Conservation (phyloP, 352 stramenopile genomes). For the Pythium chondricola region DNA sequence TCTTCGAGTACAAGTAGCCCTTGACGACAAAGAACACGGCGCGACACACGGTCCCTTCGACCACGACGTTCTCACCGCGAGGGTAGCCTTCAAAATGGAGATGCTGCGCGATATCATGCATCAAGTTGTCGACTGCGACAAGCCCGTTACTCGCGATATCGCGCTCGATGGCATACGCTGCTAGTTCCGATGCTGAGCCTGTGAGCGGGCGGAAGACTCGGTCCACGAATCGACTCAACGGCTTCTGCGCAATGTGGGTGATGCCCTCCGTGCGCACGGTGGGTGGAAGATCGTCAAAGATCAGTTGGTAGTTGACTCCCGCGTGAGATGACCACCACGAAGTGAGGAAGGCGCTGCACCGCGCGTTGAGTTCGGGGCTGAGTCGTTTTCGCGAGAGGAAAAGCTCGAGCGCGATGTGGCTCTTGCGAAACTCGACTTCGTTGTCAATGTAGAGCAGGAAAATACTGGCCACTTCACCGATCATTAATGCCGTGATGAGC, state of each 20-base stretch:
- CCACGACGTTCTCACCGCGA: slow-evolving; percentile 43
- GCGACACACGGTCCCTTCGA: slow-evolving; percentile 51
- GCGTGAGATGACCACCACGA: slow-evolving; percentile 22
- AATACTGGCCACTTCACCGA: slow-evolving; percentile 60
- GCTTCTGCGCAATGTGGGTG: slow-evolving; percentile 33
- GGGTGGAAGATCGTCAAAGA: slow-evolving; percentile 45
- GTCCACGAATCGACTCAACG: slow-evolving; percentile 33
- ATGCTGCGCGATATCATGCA: slow-evolving; percentile 36
- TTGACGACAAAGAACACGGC: slow-evolving; percentile 69
- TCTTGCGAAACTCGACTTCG: slow-evolving; percentile 55
- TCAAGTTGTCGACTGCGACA: slow-evolving; percentile 18
- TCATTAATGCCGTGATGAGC: slow-evolving; percentile 73
- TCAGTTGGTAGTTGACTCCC: slow-evolving; percentile 23
- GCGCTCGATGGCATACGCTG: slow-evolving; percentile 5
- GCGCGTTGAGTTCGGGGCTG: slow-evolving; percentile 17
- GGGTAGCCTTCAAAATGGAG: slow-evolving; percentile 62
- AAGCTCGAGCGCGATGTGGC: slow-evolving; percentile 48
- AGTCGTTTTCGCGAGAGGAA: slow-evolving; percentile 19
- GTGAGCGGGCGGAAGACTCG: slow-evolving; percentile 33
- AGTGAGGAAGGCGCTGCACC: slow-evolving; percentile 15
- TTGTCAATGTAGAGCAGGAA: slow-evolving; percentile 26
- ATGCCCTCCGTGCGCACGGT: slow-evolving; percentile 49
- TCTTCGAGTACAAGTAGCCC: slow-evolving; percentile 47
- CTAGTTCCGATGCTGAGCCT: not conserved
- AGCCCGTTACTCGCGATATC: slow-evolving; percentile 11